Percentiles rank a stretch among this genome's conserved stretches.
Conservation (phyloP, 768 basidiomycete species). For the Mycena crocata region DNA sequence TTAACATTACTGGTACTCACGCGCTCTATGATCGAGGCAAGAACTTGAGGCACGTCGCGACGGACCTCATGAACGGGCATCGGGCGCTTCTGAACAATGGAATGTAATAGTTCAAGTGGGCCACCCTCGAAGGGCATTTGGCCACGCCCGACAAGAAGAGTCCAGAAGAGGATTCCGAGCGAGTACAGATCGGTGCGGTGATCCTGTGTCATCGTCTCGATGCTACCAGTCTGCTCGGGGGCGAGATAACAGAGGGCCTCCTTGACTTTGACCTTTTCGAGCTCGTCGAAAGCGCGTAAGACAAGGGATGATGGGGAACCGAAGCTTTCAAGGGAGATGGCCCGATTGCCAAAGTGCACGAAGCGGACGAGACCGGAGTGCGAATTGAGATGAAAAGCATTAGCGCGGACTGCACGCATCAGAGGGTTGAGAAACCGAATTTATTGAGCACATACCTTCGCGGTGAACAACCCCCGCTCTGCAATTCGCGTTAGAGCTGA, state of each 20-base stretch:
- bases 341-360: constrained; percentile 81
- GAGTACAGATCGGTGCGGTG: constrained; percentile 82
- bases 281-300: constrained; percentile 68
- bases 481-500: constrained; percentile 11
- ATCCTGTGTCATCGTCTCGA: constrained; percentile 78
- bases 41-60: constrained; percentile 76
- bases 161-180: constrained; percentile 80
- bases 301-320: constrained; percentile 81
- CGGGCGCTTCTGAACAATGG: constrained; percentile 78
- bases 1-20: constrained; percentile 40
- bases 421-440: not conserved
- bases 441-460: constrained; percentile 59
- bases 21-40: constrained; percentile 79
- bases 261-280: constrained; percentile 76
- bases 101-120: constrained; percentile 72
- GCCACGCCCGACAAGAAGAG: constrained; percentile 75
- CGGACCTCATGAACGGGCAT: constrained; percentile 83
- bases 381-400: constrained; percentile 79
- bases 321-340: constrained; percentile 75
- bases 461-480: constrained; percentile 73
- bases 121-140: constrained; percentile 73
- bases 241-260: constrained; percentile 82
- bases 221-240: constrained; percentile 82
- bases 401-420: constrained; percentile 67
- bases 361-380: constrained; percentile 77